phyloP scores from a whole-genome alignment of 2,329 filamentous ascomycete species.

The Epichloe baconii region DNA sequence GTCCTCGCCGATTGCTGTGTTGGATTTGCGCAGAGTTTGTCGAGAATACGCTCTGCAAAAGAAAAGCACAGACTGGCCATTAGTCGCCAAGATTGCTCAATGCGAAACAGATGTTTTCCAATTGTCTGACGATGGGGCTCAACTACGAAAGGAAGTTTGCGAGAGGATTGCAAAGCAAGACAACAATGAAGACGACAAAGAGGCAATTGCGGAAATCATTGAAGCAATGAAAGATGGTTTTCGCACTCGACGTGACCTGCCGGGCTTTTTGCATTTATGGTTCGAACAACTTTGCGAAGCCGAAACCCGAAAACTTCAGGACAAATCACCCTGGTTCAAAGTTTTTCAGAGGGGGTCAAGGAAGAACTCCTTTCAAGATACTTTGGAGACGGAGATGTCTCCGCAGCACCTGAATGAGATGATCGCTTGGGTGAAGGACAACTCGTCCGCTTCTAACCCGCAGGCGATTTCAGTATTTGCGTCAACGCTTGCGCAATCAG shows the following conservation, averaged over 20 bases:
- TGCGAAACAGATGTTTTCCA: slow-evolving; percentile 37
- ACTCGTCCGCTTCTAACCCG: slow-evolving; percentile 18
- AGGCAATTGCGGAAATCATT: slow-evolving; percentile 23
- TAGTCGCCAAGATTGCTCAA: slow-evolving; percentile 27
- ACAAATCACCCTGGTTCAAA: slow-evolving; percentile 21
- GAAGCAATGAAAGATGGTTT: slow-evolving; percentile 31
- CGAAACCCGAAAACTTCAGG: slow-evolving; percentile 16
- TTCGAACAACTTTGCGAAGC: slow-evolving; percentile 26
- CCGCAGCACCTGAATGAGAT: slow-evolving; percentile 29
- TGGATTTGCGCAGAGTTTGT: slow-evolving; percentile 29
- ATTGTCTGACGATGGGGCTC: slow-evolving; percentile 24
- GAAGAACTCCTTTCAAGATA: slow-evolving; percentile 9
- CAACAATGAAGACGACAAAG: slow-evolving; percentile 9
- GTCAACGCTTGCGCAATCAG: slow-evolving; percentile 28
- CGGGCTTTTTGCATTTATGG: slow-evolving; percentile 35
- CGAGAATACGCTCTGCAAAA: slow-evolving; percentile 26
- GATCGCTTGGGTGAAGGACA: slow-evolving; percentile 27
- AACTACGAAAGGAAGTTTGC: slow-evolving; percentile 28
- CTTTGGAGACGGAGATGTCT: slow-evolving; percentile 31
- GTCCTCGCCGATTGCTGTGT: slow-evolving; percentile 23
- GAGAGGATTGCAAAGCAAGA: slow-evolving; percentile 17
- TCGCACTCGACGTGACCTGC: slow-evolving; percentile 29
- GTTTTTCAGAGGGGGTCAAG: slow-evolving; percentile 11
- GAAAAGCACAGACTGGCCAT: slow-evolving; percentile 26
- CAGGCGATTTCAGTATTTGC: slow-evolving; percentile 28